Evolutionary conservation across 306 rosid genomes (phyloP), one percentile per base, ranked within the genome.

Genomic region (Gleditsia sinensis): DNA sequence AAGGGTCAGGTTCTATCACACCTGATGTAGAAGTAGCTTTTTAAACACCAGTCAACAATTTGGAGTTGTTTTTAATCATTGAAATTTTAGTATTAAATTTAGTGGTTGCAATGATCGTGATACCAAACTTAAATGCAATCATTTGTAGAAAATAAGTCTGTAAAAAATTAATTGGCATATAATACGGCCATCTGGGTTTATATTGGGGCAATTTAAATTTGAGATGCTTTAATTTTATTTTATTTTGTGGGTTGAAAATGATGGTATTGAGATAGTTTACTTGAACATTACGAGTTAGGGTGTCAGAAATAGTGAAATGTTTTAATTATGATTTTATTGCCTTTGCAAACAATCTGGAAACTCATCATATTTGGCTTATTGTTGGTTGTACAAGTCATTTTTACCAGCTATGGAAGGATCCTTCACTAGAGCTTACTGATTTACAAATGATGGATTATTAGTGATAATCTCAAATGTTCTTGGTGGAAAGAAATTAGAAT

Each of bases 341-440:
- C 17, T 7, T 33, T 8, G 54, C 59, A 36, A 27, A 17, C 43
- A 37, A 12, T 27, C 58, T 59, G 50, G 57, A 72, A 28, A 32
- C 17, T 9, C 59, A 71, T 58, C 65, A 75, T 45, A 14, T 45
- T 62, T 62, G 33, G 70, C 49, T 25, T 74, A 68, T 64, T 71
- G 6, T 32, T 50, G 63, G n/a, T n/a, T n/a, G 36, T 69, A 54
- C 86, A 90, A 95, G 97, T 78, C 97, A 53, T n/a, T n/a, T n/a
- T n/a, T n/a, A n/a, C n/a, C n/a, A n/a, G n/a, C n/a, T n/a, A n/a
- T n/a, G n/a, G n/a, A n/a, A n/a, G n/a, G n/a, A n/a, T n/a, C n/a
- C n/a, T n/a, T n/a, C n/a, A n/a, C n/a, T n/a, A n/a, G n/a, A n/a
- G n/a, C n/a, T n/a, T n/a, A n/a, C n/a, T n/a, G n/a, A n/a, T n/a